Conservation (phyloP, 2,329 filamentous ascomycete genomes). For the Neospermospora avenae region DNA sequence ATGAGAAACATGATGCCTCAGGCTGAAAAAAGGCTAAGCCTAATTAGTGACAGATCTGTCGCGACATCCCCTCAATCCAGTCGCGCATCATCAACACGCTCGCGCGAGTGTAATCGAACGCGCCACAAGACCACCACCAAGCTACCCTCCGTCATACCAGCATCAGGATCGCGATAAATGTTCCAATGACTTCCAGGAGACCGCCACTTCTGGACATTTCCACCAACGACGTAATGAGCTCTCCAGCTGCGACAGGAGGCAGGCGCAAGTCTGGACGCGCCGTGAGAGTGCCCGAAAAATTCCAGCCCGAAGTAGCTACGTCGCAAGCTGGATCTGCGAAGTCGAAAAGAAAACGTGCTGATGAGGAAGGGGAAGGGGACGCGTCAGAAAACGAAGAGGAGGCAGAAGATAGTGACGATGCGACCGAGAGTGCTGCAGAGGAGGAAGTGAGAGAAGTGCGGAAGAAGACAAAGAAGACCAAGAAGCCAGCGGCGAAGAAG, state of each 20-base stretch:
- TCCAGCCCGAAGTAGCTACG: constrained; percentile 46
- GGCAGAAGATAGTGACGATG: constrained; percentile 40
- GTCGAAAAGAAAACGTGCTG: constrained; percentile 55
- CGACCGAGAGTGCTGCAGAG: constrained; percentile 43
- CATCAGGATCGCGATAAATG: constrained; percentile 24
- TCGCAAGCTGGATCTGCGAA: constrained; percentile 39
- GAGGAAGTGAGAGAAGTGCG: constrained; percentile 43
- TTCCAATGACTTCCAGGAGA: constrained; percentile 41
- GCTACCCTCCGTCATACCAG: not conserved
- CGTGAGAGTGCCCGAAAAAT: constrained; percentile 58
- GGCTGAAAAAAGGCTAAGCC: not conserved
- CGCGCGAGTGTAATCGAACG: constrained; percentile 10
- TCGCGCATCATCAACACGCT: constrained; percentile 17
- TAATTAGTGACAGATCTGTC: constrained; percentile 2
- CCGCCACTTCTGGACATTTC: constrained; percentile 47
- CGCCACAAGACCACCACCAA: constrained; percentile 13
- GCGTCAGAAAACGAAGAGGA: constrained; percentile 48
- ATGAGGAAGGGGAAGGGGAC: constrained; percentile 45
- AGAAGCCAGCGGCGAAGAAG: constrained; percentile 61
- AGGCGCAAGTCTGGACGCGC: constrained; percentile 69
- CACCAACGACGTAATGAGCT: constrained; percentile 53
- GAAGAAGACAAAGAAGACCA: constrained; percentile 39
- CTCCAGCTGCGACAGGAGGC: constrained; percentile 46
- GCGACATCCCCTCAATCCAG: constrained; percentile 13
- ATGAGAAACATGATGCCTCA: not conserved